Evolutionary conservation across 2,329 filamentous ascomycete genomes (phyloP), one percentile per base, ranked within the genome.

Genomic region (Grosmannia penicillata): DNA sequence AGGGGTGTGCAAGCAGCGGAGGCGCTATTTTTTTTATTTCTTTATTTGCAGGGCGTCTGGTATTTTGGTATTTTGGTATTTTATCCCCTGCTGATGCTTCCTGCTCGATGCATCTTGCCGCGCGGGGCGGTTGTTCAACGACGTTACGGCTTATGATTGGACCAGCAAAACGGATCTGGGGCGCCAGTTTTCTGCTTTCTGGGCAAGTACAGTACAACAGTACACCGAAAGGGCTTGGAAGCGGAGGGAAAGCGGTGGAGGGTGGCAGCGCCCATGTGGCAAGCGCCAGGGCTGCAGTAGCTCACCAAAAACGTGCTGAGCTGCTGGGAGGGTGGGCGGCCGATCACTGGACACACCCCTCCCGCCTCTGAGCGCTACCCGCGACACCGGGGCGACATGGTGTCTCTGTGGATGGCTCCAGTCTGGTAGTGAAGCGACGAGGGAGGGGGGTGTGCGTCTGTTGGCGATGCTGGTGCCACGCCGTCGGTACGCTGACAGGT

Each of bases 121-220:
- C 41, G 45, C 33, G 40, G 45, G 54, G 55, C 51, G 54, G 52
- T 48, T 57, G 54, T 62, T 62, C 60, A 56, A 66, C 56, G 59
- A 60, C 52, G 48, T 59, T 58, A 68, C 56, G 65, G 63, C 49
- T 60, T 59, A 65, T 72, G 67, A 72, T 72, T 72, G 68, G 68
- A 60, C 48, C 51, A 52, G 42, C 39, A 48, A 45, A 52, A 52
- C 45, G 39, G 41, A 52, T 51, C 51, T 55, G 50, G 49, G 43
- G 45, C 41, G 47, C n/a, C 57, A 36, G 33, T 34, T 38, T 37
- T n/a, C n/a, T n/a, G n/a, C n/a, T 33, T 31, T 7, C 15, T 26
- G 33, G 27, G 62, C 61, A 64, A 60, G 59, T 61, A 68, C 61
- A 58, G 61, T 61, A 60, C 43, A 47, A 42, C 30, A 31, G 33